Percentiles rank a stretch among this genome's conserved stretches.
phyloP scores from a whole-genome alignment of 2,329 filamentous ascomycete species.

The Davidsoniella australis region DNA sequence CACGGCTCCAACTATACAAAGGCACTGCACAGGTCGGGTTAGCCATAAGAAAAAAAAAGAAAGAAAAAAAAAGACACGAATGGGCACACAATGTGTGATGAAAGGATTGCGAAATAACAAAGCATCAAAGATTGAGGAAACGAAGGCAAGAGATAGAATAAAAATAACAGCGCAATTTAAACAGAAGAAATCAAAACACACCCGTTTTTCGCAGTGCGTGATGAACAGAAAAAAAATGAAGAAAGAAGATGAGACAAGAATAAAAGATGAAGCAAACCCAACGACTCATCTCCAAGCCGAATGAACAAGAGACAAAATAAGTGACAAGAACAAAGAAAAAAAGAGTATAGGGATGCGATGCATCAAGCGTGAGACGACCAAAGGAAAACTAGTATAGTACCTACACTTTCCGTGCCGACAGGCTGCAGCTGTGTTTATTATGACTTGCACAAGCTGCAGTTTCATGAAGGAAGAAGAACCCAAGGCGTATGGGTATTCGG shows the following conservation, averaged over 20 bases:
- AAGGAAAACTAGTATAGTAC: background rate
- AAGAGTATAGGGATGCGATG: background rate
- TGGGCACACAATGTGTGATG: too few species aligned
- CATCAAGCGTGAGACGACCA: slow-evolving; percentile 1
- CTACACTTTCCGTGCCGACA: background rate
- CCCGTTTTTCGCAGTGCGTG: slow-evolving; percentile 1
- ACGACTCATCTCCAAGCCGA: background rate
- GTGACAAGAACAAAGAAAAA: slow-evolving; percentile 5
- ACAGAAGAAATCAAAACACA: background rate
- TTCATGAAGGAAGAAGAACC: background rate
- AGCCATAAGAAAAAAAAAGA: too few species aligned
- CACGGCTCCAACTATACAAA: too few species aligned
- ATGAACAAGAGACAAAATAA: slow-evolving; percentile 8
- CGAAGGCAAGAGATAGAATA: background rate
- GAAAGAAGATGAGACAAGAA: slow-evolving; percentile 1
- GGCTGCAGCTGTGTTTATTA: too few species aligned
- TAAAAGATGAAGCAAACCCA: slow-evolving; percentile 5
- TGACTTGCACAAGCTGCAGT: too few species aligned
- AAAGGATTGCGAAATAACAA: background rate
- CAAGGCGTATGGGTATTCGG: background rate
- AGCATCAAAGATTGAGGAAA: slow-evolving; percentile 4
- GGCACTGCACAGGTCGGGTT: too few species aligned
- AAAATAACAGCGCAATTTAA: background rate
- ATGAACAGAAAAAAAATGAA: background rate
- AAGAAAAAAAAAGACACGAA: too few species aligned